Base-by-base conservation (phyloP, 2,329 filamentous ascomycete species). In the Mycogone perniciosa region DNA sequence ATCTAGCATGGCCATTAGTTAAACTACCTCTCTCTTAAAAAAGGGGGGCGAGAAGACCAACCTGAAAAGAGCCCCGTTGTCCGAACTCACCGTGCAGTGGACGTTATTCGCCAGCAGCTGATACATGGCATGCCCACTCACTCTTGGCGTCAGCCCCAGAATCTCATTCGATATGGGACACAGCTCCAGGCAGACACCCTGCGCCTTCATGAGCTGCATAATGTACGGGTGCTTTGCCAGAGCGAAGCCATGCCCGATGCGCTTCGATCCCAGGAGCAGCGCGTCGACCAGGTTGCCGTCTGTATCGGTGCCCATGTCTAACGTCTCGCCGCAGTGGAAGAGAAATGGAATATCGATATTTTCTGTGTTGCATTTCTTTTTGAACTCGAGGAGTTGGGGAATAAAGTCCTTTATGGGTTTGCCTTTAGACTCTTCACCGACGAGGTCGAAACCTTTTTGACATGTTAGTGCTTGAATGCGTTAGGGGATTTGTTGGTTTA, bases 161-260 rank as follows among this genome's bases (percentile, higher is more conserved):
- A 89, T 72, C 70, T 90, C 86, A 60, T 89, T 90, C 1, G 85
- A 89, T 45, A 89, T 88, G 0, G 86, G 86, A 58, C 86, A 89
- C 1, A 87, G 70, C 68, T 90, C 86, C n/a, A 90, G 73, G 57
- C 85, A 88, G 33, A 89, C 78, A 7, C 75, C 72, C n/a, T 72
- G 71, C 52, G 73, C 67, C 64, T 79, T 82, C 76, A 88, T 86
- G 45, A 76, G 69, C 55, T 82, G 70, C 67, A 88, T 79, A n/a
- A 89, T 69, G 35, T 79, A 69, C 0, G 82, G 82, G 61, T 89
- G 86, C 51, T 81, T 78, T 10, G 84, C 72, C 4, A 89, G 69
- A 0, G 86, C 81, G 57, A 85, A 89, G 1, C 86, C 86, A 59
- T 90, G 86, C 0, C 86, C 86, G 46, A 90, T 86, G 10, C 86